These are phyloP conservation scores for Tulasnella sp. DNA, from an alignment of 768 basidiomycete species.

Conservation along the genomic window DNA sequence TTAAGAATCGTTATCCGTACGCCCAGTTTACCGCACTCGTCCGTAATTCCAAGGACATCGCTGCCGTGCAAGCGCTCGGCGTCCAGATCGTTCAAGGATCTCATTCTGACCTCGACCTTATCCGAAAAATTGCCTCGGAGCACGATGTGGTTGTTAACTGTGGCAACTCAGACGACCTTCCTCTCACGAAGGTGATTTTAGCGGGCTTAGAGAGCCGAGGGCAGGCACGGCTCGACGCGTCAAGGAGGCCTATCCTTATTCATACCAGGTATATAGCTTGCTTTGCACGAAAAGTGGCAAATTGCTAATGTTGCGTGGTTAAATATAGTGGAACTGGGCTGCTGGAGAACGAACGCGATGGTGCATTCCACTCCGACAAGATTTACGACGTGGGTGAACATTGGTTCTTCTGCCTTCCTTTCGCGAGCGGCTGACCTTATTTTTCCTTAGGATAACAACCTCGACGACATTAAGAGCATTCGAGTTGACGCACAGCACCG, in stretches of 20 bases:
- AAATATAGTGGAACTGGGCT: conserved; percentile 37
- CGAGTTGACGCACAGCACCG: conserved; percentile 39
- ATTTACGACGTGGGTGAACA: conserved; percentile 39
- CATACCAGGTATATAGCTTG: conserved; percentile 30
- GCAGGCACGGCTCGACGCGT: background rate
- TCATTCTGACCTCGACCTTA: conserved; percentile 17
- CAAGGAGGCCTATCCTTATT: conserved; percentile 37
- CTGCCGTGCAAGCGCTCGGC: conserved; percentile 35
- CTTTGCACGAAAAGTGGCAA: background rate
- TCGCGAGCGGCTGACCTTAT: background rate
- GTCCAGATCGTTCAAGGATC: conserved; percentile 35
- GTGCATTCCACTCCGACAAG: conserved; percentile 38
- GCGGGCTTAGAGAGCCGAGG: conserved; percentile 25
- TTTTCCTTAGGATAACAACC: conserved; percentile 38
- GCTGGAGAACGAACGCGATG: conserved; percentile 36
- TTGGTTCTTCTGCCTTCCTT: background rate
- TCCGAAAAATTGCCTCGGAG: conserved; percentile 25
- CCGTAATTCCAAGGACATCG: conserved; percentile 33
- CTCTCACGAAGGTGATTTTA: conserved; percentile 23
- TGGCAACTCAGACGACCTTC: conserved; percentile 34
- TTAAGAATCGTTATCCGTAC: conserved; percentile 42
- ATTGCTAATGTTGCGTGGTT: background rate
- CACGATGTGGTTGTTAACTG: conserved; percentile 32
- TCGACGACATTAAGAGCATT: conserved; percentile 41
- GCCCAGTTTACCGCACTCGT: conserved; percentile 36